A percentile compares a stretch with the other conserved stretches of the same genome.
Conservation (phyloP, 768 basidiomycete genomes). For the Suillus decipiens region DNA sequence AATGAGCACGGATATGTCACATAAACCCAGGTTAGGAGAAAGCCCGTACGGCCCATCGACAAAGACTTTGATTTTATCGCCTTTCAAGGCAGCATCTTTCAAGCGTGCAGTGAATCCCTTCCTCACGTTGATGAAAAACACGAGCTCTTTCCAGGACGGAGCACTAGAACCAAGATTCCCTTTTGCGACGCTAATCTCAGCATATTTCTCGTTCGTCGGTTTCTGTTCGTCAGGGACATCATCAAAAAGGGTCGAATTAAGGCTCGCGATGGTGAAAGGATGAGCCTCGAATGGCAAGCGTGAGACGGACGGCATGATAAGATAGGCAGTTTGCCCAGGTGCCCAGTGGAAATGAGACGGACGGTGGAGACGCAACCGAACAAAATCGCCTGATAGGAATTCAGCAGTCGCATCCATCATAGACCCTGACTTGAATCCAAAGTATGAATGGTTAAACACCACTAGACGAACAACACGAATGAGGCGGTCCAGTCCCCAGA, state of each 20-base stretch:
- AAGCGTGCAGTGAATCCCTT: slow-evolving; percentile 56
- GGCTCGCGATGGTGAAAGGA: slow-evolving; percentile 56
- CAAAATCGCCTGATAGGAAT: slow-evolving; percentile 41
- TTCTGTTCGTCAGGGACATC: neutral
- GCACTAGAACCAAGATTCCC: slow-evolving; percentile 8
- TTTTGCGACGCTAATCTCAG: neutral
- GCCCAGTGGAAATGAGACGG: slow-evolving; percentile 48
- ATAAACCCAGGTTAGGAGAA: slow-evolving; percentile 39
- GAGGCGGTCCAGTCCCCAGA: slow-evolving; percentile 55
- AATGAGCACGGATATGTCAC: slow-evolving; percentile 46
- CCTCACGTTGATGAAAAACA: slow-evolving; percentile 56
- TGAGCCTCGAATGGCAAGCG: slow-evolving; percentile 47
- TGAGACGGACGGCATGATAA: slow-evolving; percentile 49
- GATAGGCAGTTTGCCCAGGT: slow-evolving; percentile 52
- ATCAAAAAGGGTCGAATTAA: slow-evolving; percentile 20
- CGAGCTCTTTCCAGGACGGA: slow-evolving; percentile 38
- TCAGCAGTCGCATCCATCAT: slow-evolving; percentile 40
- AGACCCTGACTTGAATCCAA: slow-evolving; percentile 26
- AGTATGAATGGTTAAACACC: slow-evolving; percentile 41
- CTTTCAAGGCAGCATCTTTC: slow-evolving; percentile 29
- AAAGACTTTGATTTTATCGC: slow-evolving; percentile 41
- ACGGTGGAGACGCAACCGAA: slow-evolving; percentile 44
- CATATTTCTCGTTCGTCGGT: slow-evolving; percentile 12
- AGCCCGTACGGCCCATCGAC: slow-evolving; percentile 59
- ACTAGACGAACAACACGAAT: slow-evolving; percentile 45